Base-by-base conservation (phyloP, 2,329 filamentous ascomycete species). In the Metarhizium brunneum region DNA sequence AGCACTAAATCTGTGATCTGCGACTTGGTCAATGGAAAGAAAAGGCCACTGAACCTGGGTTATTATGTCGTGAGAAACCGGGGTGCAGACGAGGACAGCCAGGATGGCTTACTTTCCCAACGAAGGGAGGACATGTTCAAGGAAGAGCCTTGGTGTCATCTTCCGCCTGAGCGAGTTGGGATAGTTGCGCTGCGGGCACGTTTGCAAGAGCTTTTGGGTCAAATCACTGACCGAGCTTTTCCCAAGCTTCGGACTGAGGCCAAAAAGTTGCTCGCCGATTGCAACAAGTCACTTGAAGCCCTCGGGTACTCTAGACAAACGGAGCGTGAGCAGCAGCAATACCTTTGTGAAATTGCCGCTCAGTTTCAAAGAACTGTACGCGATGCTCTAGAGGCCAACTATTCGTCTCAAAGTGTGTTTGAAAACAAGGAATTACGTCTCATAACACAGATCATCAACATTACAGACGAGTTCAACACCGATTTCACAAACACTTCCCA, bases 41-140 rank as follows among this genome's bases (percentile, higher is more conserved):
- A 71, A 2, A 67, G 69, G 1, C 63, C 72, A 1, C 64, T 80
- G 0, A 69, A 69, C 1, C 68, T 81, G 0, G 77, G 78, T 0
- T 81, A 79, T 53, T 78, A 69, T 18, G 62, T 80, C 0, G 73
- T 81, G 51, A 72, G 73, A 53, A 81, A 79, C 32, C 72, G 76
- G 0, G 65, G 76, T 10, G 71, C 73, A 0, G 75, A 78, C 14
- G 74, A 78, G 5, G 59, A 49, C 0, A 54, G 62, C 0, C 69
- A 47, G 14, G 35, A 49, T 70, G 0, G 66, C 63, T 0, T 54
- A 72, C 0, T 55, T 62, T 0, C 59, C 68, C 6, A 50, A 38
- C 0, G 56, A 63, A 0, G 76, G 78, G 57, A 62, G 54, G 1
- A 52, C 36, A 0, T 76, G 79, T 56, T 78, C 71, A 0, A 80